These are phyloP conservation scores for Turnera subulata DNA, from an alignment of 345 rosid genomes.

Conservation along the genomic window DNA sequence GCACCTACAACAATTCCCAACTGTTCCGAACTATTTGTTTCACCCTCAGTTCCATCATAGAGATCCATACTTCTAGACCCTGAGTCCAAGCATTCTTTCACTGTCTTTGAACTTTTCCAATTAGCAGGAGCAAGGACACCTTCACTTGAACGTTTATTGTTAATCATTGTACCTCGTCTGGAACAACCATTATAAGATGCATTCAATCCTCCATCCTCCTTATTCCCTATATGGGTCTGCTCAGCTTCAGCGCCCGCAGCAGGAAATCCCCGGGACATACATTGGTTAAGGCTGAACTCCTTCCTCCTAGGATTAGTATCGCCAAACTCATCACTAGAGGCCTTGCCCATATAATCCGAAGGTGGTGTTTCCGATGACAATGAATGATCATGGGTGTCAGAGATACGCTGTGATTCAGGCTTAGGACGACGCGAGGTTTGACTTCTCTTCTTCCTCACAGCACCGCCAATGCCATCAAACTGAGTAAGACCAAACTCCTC, in stretches of 20 bases:
- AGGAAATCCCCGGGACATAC: slow-evolving; percentile 44
- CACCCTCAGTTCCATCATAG: slow-evolving; percentile 41
- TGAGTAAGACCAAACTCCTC: slow-evolving; percentile 38
- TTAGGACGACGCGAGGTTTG: slow-evolving; percentile 58
- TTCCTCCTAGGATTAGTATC: slow-evolving; percentile 51
- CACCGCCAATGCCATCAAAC: slow-evolving; percentile 35
- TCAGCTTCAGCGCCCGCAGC: slow-evolving; percentile 27
- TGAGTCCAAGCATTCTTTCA: slow-evolving; percentile 17
- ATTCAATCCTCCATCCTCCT: slow-evolving; percentile 35
- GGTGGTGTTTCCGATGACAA: slow-evolving; percentile 36
- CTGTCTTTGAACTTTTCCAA: slow-evolving; percentile 43
- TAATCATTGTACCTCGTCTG: slow-evolving; percentile 28
- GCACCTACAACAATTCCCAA: slow-evolving; percentile 31
- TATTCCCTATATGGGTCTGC: slow-evolving; percentile 22
- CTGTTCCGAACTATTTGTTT: slow-evolving; percentile 35
- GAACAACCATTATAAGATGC: slow-evolving; percentile 33
- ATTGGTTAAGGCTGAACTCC: slow-evolving; percentile 69
- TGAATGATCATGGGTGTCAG: slow-evolving; percentile 33
- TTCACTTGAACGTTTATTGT: slow-evolving; percentile 51
- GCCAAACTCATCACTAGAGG: slow-evolving; percentile 58
- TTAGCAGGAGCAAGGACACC: slow-evolving; percentile 79
- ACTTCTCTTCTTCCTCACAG: slow-evolving; percentile 74
- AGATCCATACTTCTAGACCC: slow-evolving; percentile 17
- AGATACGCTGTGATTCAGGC: slow-evolving; percentile 39
- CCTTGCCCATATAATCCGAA: slow-evolving; percentile 48